Evolutionary conservation across 768 basidiomycete species (phyloP).

Genomic region (Pholiota molesta): DNA sequence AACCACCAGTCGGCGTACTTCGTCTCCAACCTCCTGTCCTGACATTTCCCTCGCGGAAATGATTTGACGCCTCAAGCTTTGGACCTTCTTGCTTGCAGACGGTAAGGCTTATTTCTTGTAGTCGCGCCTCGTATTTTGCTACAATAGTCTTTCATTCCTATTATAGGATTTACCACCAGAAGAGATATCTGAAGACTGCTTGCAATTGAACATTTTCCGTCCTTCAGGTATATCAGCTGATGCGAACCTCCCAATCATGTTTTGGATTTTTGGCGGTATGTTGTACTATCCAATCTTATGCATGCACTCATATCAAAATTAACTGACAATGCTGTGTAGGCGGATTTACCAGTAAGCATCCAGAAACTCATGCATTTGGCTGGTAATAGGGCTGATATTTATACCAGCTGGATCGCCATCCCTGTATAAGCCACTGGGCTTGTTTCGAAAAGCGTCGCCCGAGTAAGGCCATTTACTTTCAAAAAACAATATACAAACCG

Average conservation of each 20-base stretch:
- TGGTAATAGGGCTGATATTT: constrained; percentile 17
- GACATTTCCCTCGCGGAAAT: constrained; percentile 33
- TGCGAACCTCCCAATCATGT: constrained; percentile 36
- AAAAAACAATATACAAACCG: too few species aligned
- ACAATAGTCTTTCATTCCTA: constrained; percentile 18
- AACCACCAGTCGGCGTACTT: constrained; percentile 48
- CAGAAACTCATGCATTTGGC: neutral
- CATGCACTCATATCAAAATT: neutral
- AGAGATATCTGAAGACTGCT: constrained; percentile 50
- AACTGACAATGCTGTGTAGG: neutral
- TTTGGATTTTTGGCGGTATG: constrained; percentile 15
- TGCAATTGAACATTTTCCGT: constrained; percentile 57
- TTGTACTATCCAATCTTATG: too few species aligned
- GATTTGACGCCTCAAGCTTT: constrained; percentile 47
- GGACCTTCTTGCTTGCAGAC: constrained; percentile 48
- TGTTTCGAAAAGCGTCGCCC: constrained; percentile 31
- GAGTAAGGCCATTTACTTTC: constrained; percentile 23
- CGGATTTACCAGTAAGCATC: constrained; percentile 3
- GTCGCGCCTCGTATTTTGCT: neutral
- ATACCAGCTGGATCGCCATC: constrained; percentile 21
- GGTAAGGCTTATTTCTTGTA: neutral
- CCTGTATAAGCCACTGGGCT: constrained; percentile 30
- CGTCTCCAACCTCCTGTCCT: constrained; percentile 47
- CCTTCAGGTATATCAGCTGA: constrained; percentile 35
- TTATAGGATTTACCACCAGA: constrained; percentile 34